These are phyloP conservation scores for Hypoxylon cercidicola DNA, from an alignment of 495 filamentous ascomycete species.

Conservation along the genomic window DNA sequence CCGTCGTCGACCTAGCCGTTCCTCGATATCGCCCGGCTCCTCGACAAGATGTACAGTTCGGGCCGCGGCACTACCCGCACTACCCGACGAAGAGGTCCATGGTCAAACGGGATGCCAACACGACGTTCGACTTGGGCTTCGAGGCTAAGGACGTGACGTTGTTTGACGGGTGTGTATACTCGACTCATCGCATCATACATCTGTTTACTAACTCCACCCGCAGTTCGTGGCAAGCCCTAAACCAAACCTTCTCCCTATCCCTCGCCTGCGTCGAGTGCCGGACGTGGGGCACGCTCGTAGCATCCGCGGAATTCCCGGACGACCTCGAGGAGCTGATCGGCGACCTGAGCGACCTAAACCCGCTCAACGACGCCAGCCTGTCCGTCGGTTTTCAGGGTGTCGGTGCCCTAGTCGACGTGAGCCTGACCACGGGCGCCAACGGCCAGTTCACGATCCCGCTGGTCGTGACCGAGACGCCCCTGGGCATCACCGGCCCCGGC, in stretches of 20 bases:
- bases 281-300: conserved; percentile 35
- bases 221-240: conserved; percentile 21
- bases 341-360: conserved; percentile 29
- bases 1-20: conserved; percentile 12
- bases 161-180: conserved; percentile 31
- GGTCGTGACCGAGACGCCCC: conserved; percentile 30
- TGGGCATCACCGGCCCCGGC: conserved; percentile 40
- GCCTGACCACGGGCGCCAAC: conserved; percentile 11
- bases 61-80: conserved; percentile 5
- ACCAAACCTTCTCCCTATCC: conserved; percentile 24
- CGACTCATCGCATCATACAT: background rate
- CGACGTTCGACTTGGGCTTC: conserved; percentile 37
- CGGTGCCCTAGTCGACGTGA: conserved; percentile 34
- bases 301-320: conserved; percentile 39
- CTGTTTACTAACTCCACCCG: conserved; percentile 1
- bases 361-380: conserved; percentile 38
- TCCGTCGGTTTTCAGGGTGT: conserved; percentile 41
- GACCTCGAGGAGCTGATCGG: conserved; percentile 33
- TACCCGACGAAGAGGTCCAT: conserved; percentile 13
- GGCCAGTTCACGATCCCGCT: conserved; percentile 39
- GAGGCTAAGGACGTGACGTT: conserved; percentile 27
- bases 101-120: conserved; percentile 36
- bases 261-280: conserved; percentile 37
- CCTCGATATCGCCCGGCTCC: background rate
- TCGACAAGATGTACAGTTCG: conserved; percentile 8